Evolutionary conservation across 176 grass and related monocot genomes (phyloP).

Genomic region (Oryza brachyantha): DNA sequence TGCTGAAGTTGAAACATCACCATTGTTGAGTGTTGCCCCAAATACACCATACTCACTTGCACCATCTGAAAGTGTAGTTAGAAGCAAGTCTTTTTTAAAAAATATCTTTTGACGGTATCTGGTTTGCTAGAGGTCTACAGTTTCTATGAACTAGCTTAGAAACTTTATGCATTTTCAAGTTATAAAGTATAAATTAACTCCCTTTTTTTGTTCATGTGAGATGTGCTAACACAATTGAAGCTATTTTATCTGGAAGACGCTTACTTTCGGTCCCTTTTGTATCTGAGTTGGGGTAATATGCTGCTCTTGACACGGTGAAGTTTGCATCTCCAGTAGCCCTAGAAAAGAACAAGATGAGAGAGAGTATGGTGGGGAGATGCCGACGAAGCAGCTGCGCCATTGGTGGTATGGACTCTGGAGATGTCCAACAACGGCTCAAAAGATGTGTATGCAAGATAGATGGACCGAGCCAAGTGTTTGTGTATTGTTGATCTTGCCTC

Average conservation of each 20-base stretch:
- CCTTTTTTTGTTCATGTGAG: neutral
- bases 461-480: neutral
- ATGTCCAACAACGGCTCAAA: neutral
- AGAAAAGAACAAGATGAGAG: slow-evolving; percentile 21
- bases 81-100: neutral
- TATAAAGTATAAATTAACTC: neutral
- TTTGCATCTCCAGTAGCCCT: slow-evolving; percentile 26
- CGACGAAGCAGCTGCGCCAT: slow-evolving; percentile 6
- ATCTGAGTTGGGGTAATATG: slow-evolving; percentile 60
- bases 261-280: slow-evolving; percentile 46
- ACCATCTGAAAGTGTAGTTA: slow-evolving; percentile 36
- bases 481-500: neutral
- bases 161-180: neutral
- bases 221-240: neutral
- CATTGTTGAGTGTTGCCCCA: slow-evolving; percentile 54
- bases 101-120: neutral
- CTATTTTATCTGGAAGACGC: slow-evolving; percentile 8
- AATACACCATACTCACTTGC: slow-evolving; percentile 58
- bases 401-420: neutral
- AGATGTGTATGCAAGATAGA: neutral
- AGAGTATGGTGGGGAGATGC: slow-evolving; percentile 15
- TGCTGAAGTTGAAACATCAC: slow-evolving; percentile 54
- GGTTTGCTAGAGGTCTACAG: neutral
- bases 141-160: neutral
- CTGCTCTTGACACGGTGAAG: slow-evolving; percentile 65